These are phyloP conservation scores for Pichia californica DNA, from an alignment of 805 yeast genomes.

Conservation along the genomic window DNA sequence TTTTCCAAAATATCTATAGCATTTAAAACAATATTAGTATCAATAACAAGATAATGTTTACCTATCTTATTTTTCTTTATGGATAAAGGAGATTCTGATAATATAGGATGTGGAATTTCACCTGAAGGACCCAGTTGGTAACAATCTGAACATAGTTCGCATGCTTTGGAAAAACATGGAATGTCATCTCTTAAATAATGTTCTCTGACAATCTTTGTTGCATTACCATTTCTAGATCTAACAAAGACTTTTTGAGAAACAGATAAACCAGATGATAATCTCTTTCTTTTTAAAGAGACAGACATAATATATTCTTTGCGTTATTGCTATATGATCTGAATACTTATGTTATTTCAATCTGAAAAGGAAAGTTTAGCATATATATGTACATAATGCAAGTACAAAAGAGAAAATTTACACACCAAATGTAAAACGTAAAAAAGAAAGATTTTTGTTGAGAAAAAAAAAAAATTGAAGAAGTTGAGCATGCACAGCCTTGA, in stretches of 20 bases:
- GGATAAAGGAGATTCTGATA: conserved; percentile 54
- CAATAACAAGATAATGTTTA: conserved; percentile 77
- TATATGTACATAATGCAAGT: too few species aligned
- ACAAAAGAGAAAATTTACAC: too few species aligned
- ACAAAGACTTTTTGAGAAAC: conserved; percentile 89
- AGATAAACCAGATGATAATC: conserved; percentile 45
- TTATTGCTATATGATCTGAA: background rate
- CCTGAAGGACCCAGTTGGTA: conserved; percentile 63
- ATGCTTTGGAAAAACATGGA: conserved; percentile 76
- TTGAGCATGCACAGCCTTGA: too few species aligned
- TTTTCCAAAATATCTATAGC: conserved; percentile 88
- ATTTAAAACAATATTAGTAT: conserved; percentile 80
- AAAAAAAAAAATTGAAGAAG: too few species aligned
- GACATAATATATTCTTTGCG: background rate
- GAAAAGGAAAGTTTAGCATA: too few species aligned
- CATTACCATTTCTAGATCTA: conserved; percentile 82
- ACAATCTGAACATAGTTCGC: conserved; percentile 52
- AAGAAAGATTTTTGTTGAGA: too few species aligned
- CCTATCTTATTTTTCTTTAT: conserved; percentile 39
- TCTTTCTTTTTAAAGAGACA: conserved; percentile 29
- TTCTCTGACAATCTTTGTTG: conserved; percentile 86
- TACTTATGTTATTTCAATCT: too few species aligned
- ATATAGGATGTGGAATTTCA: conserved; percentile 55
- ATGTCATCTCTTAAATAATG: conserved; percentile 90
- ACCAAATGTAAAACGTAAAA: too few species aligned